Conservation (phyloP, 2,329 filamentous ascomycete species). For the Pseudopyricularia javanii region DNA sequence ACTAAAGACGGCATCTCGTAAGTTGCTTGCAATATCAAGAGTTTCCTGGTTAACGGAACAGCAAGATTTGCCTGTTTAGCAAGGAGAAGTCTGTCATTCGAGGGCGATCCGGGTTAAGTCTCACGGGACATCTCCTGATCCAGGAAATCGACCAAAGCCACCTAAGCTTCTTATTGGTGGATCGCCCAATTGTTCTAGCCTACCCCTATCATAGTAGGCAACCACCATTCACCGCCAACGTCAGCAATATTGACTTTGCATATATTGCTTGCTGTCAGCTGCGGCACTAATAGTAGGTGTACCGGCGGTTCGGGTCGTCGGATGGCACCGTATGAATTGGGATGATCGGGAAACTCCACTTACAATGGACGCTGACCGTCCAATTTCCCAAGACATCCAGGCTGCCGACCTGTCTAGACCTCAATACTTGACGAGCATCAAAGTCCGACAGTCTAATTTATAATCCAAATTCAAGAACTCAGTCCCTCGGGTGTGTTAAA, state of each 20-base stretch:
- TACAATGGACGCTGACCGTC: not conserved
- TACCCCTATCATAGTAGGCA: not conserved
- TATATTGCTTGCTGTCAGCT: not conserved
- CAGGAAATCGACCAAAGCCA: not conserved
- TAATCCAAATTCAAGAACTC: not conserved
- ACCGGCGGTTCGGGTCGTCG: not conserved
- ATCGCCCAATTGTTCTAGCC: not conserved
- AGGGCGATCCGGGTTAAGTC: not conserved
- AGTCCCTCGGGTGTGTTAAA: not conserved
- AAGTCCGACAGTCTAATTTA: not conserved
- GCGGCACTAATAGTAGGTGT: not conserved
- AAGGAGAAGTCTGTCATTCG: not conserved
- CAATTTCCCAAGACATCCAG: not conserved
- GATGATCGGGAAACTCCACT: not conserved
- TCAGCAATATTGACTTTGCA: not conserved
- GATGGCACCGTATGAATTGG: not conserved
- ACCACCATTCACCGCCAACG: not conserved
- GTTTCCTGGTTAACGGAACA: not conserved
- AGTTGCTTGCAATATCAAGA: not conserved
- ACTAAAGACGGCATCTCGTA: not conserved
- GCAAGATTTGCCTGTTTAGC: not conserved
- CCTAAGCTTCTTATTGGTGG: not conserved
- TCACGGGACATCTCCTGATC: not conserved
- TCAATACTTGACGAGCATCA: not conserved
- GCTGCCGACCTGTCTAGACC: not conserved